Evolutionary conservation across 2,329 filamentous ascomycete species (phyloP).

Genomic region (Acrocalymma vagum): DNA sequence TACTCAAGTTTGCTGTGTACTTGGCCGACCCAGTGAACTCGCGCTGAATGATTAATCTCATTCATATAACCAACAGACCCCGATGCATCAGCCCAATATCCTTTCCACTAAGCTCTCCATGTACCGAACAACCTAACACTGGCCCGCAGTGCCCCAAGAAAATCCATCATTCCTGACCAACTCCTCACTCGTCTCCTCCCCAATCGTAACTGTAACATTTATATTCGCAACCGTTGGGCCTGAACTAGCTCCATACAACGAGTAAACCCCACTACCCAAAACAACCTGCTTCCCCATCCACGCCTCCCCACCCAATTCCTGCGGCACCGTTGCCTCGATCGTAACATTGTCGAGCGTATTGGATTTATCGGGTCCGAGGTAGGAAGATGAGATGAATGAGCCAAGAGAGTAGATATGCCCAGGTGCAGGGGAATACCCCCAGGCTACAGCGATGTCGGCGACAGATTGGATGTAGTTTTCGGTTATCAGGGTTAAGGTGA

Average conservation of each 20-base stretch:
- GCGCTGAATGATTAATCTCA: too few species aligned
- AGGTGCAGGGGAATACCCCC: conserved; percentile 44
- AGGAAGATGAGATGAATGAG: conserved; percentile 34
- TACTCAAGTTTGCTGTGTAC: too few species aligned
- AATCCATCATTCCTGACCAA: conserved; percentile 15
- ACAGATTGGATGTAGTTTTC: conserved; percentile 57
- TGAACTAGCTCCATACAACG: conserved; percentile 33
- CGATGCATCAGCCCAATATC: too few species aligned
- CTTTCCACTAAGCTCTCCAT: too few species aligned
- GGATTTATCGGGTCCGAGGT: conserved; percentile 46
- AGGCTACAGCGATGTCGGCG: conserved; percentile 55
- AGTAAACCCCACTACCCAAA: conserved; percentile 30
- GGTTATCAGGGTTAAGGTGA: conserved; percentile 51
- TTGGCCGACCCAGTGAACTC: too few species aligned
- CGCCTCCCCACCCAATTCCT: conserved; percentile 4
- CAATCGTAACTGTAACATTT: conserved; percentile 29
- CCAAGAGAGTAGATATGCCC: conserved; percentile 43
- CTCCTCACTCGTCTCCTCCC: conserved; percentile 21
- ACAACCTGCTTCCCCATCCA: conserved; percentile 24
- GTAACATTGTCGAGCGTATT: conserved; percentile 36
- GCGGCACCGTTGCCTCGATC: conserved; percentile 23
- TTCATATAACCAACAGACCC: too few species aligned
- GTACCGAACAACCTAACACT: too few species aligned
- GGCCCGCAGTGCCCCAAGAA: conserved; percentile 11
- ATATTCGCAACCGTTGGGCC: conserved; percentile 18